Conservation (phyloP, 257 asterid species). For the Plantago ovata region DNA sequence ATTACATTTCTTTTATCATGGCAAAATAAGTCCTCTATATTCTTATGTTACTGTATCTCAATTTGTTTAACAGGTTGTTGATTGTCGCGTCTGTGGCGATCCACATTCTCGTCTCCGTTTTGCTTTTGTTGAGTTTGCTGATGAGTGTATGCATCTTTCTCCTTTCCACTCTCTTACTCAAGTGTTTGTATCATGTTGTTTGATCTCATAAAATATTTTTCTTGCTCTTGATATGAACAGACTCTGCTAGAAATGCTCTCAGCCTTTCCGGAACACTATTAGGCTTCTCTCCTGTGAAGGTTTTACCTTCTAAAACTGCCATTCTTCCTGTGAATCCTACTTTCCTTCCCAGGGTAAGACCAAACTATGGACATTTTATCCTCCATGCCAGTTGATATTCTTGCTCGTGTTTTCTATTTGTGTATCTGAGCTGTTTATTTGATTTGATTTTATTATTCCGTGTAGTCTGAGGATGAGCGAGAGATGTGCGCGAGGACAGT, state of each 20-base stretch:
- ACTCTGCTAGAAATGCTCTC: constrained; percentile 73
- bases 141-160: constrained; percentile 59
- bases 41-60: constrained; percentile 9
- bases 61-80: constrained; percentile 65
- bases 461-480: constrained; percentile 90
- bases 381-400: background rate
- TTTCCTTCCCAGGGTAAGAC: constrained; percentile 82
- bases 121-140: constrained; percentile 93
- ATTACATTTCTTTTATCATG: background rate
- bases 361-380: constrained; percentile 1
- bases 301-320: constrained; percentile 94
- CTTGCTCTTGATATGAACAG: constrained; percentile 36
- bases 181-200: background rate
- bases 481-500: constrained; percentile 99
- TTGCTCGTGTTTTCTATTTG: constrained; percentile 7
- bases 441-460: constrained; percentile 10
- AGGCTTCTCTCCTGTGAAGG: constrained; percentile 80
- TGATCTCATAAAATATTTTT: constrained; percentile 6
- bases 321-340: constrained; percentile 95
- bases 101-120: constrained; percentile 98
- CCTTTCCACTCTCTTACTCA: constrained; percentile 2
- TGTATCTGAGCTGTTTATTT: background rate
- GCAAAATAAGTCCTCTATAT: background rate
- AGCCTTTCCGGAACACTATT: constrained; percentile 61
- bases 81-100: constrained; percentile 97